Evolutionary conservation across 305 asterid species (phyloP), one percentile per base, ranked within the genome.

Genomic region (Fraxinus sp.): DNA sequence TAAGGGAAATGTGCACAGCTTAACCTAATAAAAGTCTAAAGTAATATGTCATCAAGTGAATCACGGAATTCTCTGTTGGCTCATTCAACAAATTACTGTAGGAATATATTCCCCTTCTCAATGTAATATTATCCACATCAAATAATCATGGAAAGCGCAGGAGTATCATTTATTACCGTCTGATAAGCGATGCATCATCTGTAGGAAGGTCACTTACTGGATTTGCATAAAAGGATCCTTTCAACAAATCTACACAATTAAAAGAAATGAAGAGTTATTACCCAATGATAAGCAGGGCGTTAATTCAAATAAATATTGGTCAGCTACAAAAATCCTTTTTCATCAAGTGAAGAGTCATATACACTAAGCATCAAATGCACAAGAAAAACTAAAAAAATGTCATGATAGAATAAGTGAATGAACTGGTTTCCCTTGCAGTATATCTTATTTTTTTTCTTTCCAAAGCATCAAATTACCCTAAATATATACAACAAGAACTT

Each of bases 161-260:
- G 43, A 57, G 82, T 20, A 82, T 77, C 77, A 68, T 10, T 35
- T 35, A 78, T 83, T 90, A 93, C 97, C 95, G 90, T 83, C 91
- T 82, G 79, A 94, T 81, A 76, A 93, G 96, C 79, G 94, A 90
- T 83, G 70, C 83, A 11, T 91, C 92, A 41, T 87, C 86, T 14
- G 96, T 91, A 39, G 99, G 98, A 70, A 86, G 80, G 83, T 95
- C 98, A 30, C 89, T 82, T 82, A 93, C 78, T 37, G 98, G 99
- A 90, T 94, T 95, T 72, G 98, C 98, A 71, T 95, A 95, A 86
- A 90, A 94, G 78, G 99, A 94, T 84, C 99, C 98, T 88, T 95
- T 95, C 90, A 92, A 73, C 86, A 86, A 81, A 90, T 95, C 98
- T 95, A 96, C 88, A 75, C 41, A 81, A 80, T 68, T 30, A 1